Conservation (phyloP, 164 flowering plant species). For the Vitis rotundifolia region DNA sequence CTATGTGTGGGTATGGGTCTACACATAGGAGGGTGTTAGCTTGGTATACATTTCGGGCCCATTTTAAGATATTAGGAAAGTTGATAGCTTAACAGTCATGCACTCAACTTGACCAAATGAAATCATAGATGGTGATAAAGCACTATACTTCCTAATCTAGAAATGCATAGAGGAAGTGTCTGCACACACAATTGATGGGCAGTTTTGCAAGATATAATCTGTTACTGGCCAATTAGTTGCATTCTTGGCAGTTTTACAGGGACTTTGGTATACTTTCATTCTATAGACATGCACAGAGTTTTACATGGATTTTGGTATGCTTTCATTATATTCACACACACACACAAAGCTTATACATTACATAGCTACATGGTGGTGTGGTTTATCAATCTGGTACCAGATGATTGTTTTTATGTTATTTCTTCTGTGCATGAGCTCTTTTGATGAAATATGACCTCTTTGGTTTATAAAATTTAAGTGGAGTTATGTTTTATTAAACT, state of each 20-base stretch:
- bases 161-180: neutral
- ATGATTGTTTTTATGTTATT: neutral
- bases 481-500: neutral
- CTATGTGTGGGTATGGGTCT: no score
- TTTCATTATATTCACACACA: no score
- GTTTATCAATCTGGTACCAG: no score
- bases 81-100: neutral
- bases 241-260: neutral
- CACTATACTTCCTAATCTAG: neutral
- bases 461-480: neutral
- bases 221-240: neutral
- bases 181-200: neutral
- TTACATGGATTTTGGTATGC: no score
- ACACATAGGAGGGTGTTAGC: no score
- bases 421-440: neutral
- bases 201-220: no score
- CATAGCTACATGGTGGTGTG: no score
- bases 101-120: neutral
- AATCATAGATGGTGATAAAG: neutral
- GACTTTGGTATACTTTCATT: neutral
- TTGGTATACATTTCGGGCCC: no score
- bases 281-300: no score
- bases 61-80: no score
- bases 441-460: neutral
- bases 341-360: no score